Conservation (phyloP, 306 rosid species). For the Albizia julibrissin region DNA sequence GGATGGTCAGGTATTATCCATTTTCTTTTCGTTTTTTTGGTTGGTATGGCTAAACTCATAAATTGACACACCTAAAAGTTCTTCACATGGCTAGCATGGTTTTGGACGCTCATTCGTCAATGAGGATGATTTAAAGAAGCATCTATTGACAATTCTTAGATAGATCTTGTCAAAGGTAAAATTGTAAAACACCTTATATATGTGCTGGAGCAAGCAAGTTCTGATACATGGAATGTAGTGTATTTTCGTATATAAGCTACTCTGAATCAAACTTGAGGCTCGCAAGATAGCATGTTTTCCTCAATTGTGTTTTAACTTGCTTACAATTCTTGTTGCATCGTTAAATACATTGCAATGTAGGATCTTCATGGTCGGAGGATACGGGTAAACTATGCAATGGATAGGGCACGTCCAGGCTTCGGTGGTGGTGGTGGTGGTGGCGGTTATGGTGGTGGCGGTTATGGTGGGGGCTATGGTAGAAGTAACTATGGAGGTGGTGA, state of each 20-base stretch:
- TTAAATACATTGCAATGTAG: conserved; percentile 30
- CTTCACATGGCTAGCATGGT: conserved; percentile 1
- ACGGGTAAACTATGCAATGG: conserved; percentile 50
- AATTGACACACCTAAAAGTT: neutral
- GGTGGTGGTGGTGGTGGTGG: conserved; percentile 11
- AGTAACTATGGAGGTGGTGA: conserved; percentile 3
- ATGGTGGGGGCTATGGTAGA: conserved; percentile 29
- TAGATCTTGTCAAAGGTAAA: neutral
- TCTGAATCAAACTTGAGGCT: neutral
- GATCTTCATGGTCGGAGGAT: conserved; percentile 55
- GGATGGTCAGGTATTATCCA: conserved; percentile 54
- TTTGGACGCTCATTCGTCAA: neutral
- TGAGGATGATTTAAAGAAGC: neutral
- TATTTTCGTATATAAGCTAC: neutral
- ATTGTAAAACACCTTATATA: neutral
- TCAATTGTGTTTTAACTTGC: neutral
- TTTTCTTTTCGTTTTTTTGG: neutral
- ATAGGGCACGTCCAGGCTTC: conserved; percentile 52
- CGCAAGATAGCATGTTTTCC: neutral
- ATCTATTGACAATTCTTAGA: neutral
- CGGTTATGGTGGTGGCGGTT: neutral
- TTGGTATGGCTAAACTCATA: conserved; percentile 2
- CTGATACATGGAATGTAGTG: neutral
- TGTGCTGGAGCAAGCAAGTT: conserved; percentile 9
- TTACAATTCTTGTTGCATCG: conserved; percentile 28